These are phyloP conservation scores for Cyberlindnera euphorbiiphila DNA, from an alignment of 805 yeast species.

Conservation along the genomic window DNA sequence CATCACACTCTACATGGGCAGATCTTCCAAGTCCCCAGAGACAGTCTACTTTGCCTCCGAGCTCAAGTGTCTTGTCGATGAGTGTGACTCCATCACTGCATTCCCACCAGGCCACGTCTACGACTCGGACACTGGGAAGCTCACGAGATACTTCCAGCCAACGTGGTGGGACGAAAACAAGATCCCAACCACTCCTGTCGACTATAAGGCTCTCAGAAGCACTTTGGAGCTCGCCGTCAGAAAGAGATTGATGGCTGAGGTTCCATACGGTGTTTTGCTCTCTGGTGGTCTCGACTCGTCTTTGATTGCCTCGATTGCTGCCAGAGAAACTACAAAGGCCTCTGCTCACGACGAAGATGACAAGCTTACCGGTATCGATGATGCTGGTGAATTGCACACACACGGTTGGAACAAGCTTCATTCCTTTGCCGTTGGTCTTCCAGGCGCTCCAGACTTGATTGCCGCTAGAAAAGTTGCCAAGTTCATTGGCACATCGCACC, in stretches of 20 bases:
- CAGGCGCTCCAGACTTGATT: slow-evolving; percentile 94
- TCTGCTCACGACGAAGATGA: slow-evolving; percentile 41
- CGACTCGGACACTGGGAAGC: slow-evolving; percentile 83
- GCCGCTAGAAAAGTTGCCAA: slow-evolving; percentile 98
- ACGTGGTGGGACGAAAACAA: slow-evolving; percentile 86
- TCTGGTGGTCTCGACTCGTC: slow-evolving; percentile 98
- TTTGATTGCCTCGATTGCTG: slow-evolving; percentile 93
- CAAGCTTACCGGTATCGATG: slow-evolving; percentile 90
- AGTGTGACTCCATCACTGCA: slow-evolving; percentile 87
- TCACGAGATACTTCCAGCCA: slow-evolving; percentile 88
- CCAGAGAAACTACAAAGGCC: slow-evolving; percentile 88
- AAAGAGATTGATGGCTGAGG: slow-evolving; percentile 99
- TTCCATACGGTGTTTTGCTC: slow-evolving; percentile 94
- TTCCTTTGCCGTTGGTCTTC: slow-evolving; percentile 95
- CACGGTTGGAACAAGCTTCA: slow-evolving; percentile 81
- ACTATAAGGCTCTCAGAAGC: slow-evolving; percentile 67
- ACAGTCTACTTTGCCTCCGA: slow-evolving; percentile 91
- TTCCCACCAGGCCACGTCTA: slow-evolving; percentile 99
- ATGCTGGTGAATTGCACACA: slow-evolving; percentile 73
- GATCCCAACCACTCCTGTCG: slow-evolving; percentile 75
- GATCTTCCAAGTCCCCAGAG: slow-evolving; percentile 59
- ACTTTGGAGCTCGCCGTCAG: slow-evolving; percentile 91
- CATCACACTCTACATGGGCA: slow-evolving; percentile 94
- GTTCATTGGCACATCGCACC: slow-evolving; percentile 93
- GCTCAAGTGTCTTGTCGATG: slow-evolving; percentile 88